Base-by-base conservation (phyloP, 2,329 filamentous ascomycete genomes). In the Exutisphaerella laricina region DNA sequence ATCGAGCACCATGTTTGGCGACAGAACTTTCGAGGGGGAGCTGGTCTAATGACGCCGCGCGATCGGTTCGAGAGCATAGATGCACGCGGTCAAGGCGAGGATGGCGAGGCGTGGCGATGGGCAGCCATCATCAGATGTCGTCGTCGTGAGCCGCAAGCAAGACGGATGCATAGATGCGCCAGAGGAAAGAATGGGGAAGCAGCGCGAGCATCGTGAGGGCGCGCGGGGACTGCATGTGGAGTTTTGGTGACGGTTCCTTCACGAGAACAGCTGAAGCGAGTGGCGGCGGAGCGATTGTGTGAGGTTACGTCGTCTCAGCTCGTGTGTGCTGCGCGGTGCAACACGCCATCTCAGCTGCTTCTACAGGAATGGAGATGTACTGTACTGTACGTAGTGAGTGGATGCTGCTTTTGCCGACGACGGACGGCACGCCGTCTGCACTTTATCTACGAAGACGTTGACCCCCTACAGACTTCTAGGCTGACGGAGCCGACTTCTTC, bases 1-100 rank as follows among this genome's bases (percentile, higher is more conserved):
- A 25, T 57, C 45, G 32, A 60, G 46, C 0, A 49, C 41, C 54
- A 57, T 57, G 18, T 25, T 31, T 26, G 38, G n/a, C 39, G 9
- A 40, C 10, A n/a, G 16, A 40, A 25, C 8, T 16, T 29, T 26
- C 21, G 30, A 34, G 21, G 32, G 25, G 28, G 22, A 26, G 45
- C 14, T 9, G 12, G 30, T 9, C 2, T 18, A 33, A 10, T 9
- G 3, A 33, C n/a, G n/a, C n/a, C n/a, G n/a, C n/a, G n/a, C n/a
- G n/a, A n/a, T n/a, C n/a, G n/a, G n/a, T n/a, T n/a, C n/a, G n/a
- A n/a, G n/a, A n/a, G n/a, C n/a, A n/a, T n/a, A n/a, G n/a, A n/a
- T n/a, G n/a, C n/a, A n/a, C n/a, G n/a, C n/a, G n/a, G n/a, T n/a
- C n/a, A n/a, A n/a, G n/a, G n/a, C n/a, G n/a, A n/a, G n/a, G n/a